Percentiles rank a stretch among this genome's conserved stretches.
Evolutionary conservation across 1,139 yeast genomes (phyloP).

Genomic region (Zygosaccharomyces sapae): DNA sequence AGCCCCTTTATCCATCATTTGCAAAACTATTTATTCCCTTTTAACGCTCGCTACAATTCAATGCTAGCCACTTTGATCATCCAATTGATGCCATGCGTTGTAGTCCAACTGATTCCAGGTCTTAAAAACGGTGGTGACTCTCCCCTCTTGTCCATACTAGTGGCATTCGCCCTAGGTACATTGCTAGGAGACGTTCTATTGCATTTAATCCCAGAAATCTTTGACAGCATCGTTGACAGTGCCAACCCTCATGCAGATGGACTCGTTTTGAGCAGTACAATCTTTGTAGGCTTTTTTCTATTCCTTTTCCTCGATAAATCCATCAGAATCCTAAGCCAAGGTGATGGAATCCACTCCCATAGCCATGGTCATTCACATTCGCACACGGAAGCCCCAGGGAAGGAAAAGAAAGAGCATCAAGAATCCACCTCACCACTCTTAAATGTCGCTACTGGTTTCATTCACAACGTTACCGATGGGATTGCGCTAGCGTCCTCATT

Average conservation of each 20-base stretch:
- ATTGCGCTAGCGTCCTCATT: slow-evolving; percentile 64
- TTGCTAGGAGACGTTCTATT: slow-evolving; percentile 64
- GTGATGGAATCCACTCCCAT: slow-evolving; percentile 32
- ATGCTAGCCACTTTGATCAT: slow-evolving; percentile 57
- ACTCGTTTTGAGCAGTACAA: slow-evolving; percentile 42
- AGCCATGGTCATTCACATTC: slow-evolving; percentile 40
- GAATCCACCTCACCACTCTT: slow-evolving; percentile 29
- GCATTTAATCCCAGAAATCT: slow-evolving; percentile 56
- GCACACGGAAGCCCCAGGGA: slow-evolving; percentile 13
- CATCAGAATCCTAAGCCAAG: slow-evolving; percentile 46
- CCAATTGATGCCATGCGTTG: slow-evolving; percentile 57
- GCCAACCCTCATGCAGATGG: slow-evolving; percentile 3
- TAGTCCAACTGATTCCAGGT: slow-evolving; percentile 51
- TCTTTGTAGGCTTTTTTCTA: slow-evolving; percentile 52
- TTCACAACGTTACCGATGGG: slow-evolving; percentile 70
- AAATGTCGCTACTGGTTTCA: slow-evolving; percentile 59
- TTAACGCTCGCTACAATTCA: slow-evolving; percentile 45
- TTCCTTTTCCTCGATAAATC: slow-evolving; percentile 57
- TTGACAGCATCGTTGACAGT: slow-evolving; percentile 5
- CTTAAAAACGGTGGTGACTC: slow-evolving; percentile 37
- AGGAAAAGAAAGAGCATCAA: not conserved
- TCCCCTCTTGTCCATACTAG: slow-evolving; percentile 46
- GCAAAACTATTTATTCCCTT: slow-evolving; percentile 19
- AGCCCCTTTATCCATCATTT: slow-evolving; percentile 6
- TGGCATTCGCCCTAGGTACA: slow-evolving; percentile 68